These are phyloP conservation scores for Echites panduratus DNA, from an alignment of 257 asterid genomes.

Conservation along the genomic window DNA sequence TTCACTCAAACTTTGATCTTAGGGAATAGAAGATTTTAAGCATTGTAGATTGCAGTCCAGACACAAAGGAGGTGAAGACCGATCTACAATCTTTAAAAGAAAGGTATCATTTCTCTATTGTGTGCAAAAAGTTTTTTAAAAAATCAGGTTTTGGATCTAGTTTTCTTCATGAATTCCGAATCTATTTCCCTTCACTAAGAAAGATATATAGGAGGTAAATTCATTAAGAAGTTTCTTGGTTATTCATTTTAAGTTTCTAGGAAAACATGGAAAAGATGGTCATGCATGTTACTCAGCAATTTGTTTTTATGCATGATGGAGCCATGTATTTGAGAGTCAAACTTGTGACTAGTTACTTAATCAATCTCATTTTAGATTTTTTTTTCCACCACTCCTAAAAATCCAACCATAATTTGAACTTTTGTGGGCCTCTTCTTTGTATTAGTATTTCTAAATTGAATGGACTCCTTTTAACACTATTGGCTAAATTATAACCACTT, in stretches of 20 bases:
- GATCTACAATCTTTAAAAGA: no score
- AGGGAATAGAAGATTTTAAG: no score
- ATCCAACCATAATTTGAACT: not conserved
- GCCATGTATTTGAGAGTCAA: not conserved
- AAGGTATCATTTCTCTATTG: no score
- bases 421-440: not conserved
- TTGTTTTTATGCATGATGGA: not conserved
- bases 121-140: no score
- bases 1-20: no score
- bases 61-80: no score
- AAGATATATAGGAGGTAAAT: constrained; percentile 43
- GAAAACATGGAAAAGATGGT: not conserved
- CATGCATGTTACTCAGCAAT: not conserved
- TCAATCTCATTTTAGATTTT: no score
- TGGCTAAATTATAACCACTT: not conserved
- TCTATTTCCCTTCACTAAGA: no score
- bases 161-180: no score
- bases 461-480: not conserved
- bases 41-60: no score
- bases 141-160: no score
- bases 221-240: not conserved
- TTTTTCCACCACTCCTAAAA: not conserved
- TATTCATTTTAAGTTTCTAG: not conserved
- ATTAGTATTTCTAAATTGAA: not conserved
- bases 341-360: no score